Conservation (phyloP, 1,284 basidiomycete genomes). For the Uromyces viciae-fabae region DNA sequence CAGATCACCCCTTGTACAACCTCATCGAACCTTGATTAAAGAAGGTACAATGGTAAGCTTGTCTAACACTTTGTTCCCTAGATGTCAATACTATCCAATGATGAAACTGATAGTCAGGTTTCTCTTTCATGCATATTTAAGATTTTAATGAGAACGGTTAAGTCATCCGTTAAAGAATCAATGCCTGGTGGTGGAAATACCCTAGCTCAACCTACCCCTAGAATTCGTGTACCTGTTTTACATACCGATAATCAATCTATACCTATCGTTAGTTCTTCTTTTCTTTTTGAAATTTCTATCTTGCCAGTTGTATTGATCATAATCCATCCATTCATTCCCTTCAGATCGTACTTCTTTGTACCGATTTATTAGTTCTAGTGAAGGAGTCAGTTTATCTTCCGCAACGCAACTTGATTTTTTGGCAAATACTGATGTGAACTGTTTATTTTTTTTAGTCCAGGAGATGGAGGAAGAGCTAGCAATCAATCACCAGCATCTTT, state of each 20-base stretch:
- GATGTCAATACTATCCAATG: neutral
- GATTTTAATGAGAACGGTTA: conserved; percentile 39
- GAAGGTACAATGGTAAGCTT: conserved; percentile 50
- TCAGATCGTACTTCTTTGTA: conserved; percentile 39
- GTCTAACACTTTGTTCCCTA: neutral
- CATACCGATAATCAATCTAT: conserved; percentile 36
- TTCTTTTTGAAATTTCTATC: neutral
- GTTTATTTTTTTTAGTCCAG: neutral
- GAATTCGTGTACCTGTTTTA: conserved; percentile 29
- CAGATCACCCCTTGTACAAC: conserved; percentile 92
- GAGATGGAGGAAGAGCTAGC: conserved; percentile 31
- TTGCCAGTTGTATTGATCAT: neutral
- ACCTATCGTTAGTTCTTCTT: conserved; percentile 12
- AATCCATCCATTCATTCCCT: neutral
- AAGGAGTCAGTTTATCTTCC: conserved; percentile 31
- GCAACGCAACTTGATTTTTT: neutral
- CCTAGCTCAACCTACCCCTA: neutral
- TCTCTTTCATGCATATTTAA: too few species aligned
- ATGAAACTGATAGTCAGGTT: too few species aligned
- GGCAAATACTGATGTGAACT: neutral
- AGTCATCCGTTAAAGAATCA: conserved; percentile 25
- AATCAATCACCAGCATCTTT: conserved; percentile 13
- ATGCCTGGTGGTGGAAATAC: neutral
- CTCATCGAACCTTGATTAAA: conserved; percentile 70
- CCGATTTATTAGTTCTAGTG: conserved; percentile 40